Conservation (phyloP, 306 rosid genomes). For the Dryas drummondii region DNA sequence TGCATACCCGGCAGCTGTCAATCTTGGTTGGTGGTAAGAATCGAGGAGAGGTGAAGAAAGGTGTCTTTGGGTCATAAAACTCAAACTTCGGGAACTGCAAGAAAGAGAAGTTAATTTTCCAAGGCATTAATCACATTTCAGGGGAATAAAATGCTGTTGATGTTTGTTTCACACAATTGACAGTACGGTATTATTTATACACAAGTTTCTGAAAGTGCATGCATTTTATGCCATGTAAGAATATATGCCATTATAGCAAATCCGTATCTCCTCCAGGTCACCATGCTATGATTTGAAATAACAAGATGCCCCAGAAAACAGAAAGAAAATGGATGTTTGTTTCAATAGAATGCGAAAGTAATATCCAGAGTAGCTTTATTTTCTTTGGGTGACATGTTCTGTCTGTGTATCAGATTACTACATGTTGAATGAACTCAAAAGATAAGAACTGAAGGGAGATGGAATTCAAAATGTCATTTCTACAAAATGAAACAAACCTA, state of each 20-base stretch:
- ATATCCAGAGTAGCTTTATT: background rate
- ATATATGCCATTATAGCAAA: background rate
- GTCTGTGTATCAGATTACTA: background rate
- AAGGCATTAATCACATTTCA: constrained; percentile 25
- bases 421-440: background rate
- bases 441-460: background rate
- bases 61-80: constrained; percentile 86
- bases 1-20: constrained; percentile 69
- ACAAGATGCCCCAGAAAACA: background rate
- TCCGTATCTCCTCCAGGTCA: background rate
- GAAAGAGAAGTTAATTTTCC: constrained; percentile 13
- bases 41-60: constrained; percentile 83
- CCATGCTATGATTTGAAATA: background rate
- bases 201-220: no score
- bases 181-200: background rate
- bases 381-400: background rate
- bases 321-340: background rate
- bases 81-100: constrained; percentile 66
- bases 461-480: background rate
- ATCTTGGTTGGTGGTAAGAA: constrained; percentile 97
- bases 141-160: constrained; percentile 1
- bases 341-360: background rate
- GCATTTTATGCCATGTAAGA: background rate
- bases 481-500: background rate
- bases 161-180: background rate